Percentiles rank a stretch among this genome's conserved stretches.
Evolutionary conservation across 31 red algal genomes (phyloP).

Genomic region (Bonnemaisonia californica): DNA sequence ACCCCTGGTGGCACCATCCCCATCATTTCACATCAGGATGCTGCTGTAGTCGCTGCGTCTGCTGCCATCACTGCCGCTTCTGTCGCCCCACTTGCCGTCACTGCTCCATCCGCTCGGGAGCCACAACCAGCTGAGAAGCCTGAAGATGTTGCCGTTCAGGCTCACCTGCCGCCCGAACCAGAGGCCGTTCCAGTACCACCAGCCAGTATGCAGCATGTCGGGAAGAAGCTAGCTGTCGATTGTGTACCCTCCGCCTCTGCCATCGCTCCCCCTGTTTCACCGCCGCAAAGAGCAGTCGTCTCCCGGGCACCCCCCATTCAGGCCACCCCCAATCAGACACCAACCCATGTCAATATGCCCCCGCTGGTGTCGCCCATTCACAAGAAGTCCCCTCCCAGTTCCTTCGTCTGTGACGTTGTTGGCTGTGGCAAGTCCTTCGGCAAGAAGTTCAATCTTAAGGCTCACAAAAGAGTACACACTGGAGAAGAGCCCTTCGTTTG

Average conservation of each 20-base stretch:
- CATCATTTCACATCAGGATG: background rate
- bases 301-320: background rate
- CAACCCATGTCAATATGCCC: background rate
- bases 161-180: no score
- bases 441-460: slow-evolving; percentile 92
- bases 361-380: slow-evolving; percentile 24
- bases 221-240: slow-evolving; percentile 24
- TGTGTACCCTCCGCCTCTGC: no score
- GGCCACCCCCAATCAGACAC: background rate
- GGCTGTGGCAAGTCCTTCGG: slow-evolving; percentile 86
- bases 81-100: slow-evolving; percentile 4
- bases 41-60: background rate
- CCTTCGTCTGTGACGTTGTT: slow-evolving; percentile 64
- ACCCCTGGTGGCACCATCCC: background rate
- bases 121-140: no score
- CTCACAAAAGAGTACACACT: slow-evolving; percentile 81
- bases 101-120: background rate
- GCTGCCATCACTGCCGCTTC: slow-evolving; percentile 1
- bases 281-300: slow-evolving; percentile 9
- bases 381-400: background rate
- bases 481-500: slow-evolving; percentile 87
- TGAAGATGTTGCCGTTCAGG: no score
- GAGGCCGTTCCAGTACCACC: no score
- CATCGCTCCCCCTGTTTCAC: no score
- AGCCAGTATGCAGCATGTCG: background rate